phyloP scores from a whole-genome alignment of 2,329 filamentous ascomycete species.

The Penicillium concentricum region DNA sequence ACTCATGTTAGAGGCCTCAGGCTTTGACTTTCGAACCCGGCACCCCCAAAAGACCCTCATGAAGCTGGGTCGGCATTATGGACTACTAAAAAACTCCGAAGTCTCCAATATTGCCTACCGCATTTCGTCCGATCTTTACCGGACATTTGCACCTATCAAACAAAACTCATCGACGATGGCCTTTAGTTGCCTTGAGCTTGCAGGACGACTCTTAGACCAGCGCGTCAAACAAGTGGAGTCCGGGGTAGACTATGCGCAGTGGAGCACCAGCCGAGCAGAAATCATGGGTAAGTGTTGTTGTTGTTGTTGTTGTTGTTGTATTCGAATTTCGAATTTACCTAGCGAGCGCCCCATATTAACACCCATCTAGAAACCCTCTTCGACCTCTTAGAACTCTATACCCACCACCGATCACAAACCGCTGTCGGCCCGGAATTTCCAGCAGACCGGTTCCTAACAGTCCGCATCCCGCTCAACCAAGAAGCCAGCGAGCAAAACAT shows the following conservation, averaged over 20 bases:
- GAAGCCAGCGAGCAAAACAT: constrained; percentile 65
- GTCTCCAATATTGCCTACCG: constrained; percentile 72
- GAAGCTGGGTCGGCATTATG: constrained; percentile 68
- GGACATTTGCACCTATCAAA: constrained; percentile 89
- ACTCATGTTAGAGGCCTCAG: constrained; percentile 85
- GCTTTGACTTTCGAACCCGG: constrained; percentile 89
- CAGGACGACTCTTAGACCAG: constrained; percentile 64
- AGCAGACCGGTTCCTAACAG: constrained; percentile 75
- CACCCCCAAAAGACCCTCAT: constrained; percentile 82
- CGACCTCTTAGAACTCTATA: constrained; percentile 89
- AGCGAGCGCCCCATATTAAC: constrained; percentile 26
- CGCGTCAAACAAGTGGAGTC: constrained; percentile 53
- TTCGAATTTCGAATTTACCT: neutral
- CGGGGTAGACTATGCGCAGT: constrained; percentile 51
- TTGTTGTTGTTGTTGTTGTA: constrained; percentile 40
- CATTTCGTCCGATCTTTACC: constrained; percentile 85
- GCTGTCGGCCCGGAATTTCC: constrained; percentile 70
- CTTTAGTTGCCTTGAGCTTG: constrained; percentile 76
- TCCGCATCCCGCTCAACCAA: constrained; percentile 83
- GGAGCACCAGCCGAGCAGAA: constrained; percentile 47
- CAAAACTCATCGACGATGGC: constrained; percentile 84
- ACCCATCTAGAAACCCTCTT: constrained; percentile 69
- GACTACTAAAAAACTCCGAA: constrained; percentile 51
- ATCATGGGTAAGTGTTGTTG: constrained; percentile 47
- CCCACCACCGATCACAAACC: constrained; percentile 73